Percentiles rank a stretch among this genome's conserved stretches.
These are phyloP conservation scores for Lasiodiplodia sp. DNA, from an alignment of 2,329 filamentous ascomycete species.

Conservation along the genomic window DNA sequence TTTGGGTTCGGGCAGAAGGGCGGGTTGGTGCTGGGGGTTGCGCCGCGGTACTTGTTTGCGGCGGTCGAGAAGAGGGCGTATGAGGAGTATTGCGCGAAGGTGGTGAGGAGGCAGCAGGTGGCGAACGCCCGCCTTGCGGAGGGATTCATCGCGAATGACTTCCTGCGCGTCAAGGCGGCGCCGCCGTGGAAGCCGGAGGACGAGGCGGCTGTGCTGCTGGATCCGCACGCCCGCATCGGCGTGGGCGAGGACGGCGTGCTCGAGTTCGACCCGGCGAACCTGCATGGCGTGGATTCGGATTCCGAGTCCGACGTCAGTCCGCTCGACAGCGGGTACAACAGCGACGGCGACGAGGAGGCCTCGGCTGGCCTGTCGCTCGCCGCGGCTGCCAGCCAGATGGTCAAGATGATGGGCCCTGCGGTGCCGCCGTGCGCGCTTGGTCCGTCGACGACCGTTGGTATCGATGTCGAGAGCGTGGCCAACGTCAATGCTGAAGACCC, in stretches of 20 bases:
- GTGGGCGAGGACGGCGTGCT: neutral
- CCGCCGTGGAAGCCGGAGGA: constrained; percentile 14
- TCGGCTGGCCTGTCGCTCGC: neutral
- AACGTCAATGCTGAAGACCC: neutral
- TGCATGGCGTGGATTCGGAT: neutral
- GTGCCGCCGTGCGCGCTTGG: neutral
- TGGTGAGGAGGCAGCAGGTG: neutral
- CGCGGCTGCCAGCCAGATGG: neutral
- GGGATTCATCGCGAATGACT: constrained; percentile 3
- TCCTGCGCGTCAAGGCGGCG: constrained; percentile 3
- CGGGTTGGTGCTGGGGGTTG: constrained; percentile 47
- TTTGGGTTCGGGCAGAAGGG: constrained; percentile 58
- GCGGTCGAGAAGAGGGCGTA: neutral
- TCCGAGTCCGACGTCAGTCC: neutral
- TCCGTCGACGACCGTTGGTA: neutral
- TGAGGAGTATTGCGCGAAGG: neutral
- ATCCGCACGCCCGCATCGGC: constrained; percentile 3
- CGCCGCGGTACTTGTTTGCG: constrained; percentile 41
- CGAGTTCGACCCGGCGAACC: neutral
- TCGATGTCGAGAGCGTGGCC: constrained; percentile 4
- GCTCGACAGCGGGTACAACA: constrained; percentile 15
- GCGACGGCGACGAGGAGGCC: neutral
- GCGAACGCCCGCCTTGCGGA: neutral
- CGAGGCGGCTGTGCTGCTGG: constrained; percentile 2
- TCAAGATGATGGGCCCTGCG: neutral